Percentiles rank a stretch among this genome's conserved stretches.
These are phyloP conservation scores for Solanum infundibuliforme DNA, from an alignment of 257 asterid species.

Conservation along the genomic window DNA sequence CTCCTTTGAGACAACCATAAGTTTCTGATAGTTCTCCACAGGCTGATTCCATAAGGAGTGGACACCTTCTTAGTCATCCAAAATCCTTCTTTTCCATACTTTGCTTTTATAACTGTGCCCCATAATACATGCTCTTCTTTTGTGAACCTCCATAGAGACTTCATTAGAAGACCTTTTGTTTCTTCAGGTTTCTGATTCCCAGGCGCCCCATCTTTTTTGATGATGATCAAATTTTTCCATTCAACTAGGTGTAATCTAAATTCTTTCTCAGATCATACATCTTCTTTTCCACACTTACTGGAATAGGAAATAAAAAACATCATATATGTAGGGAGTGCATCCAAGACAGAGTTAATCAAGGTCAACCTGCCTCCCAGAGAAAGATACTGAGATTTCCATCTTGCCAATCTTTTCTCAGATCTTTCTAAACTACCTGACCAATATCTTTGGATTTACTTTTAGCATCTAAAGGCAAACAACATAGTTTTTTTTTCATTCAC, in stretches of 20 bases:
- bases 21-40: too few relatives aligned
- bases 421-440: not conserved
- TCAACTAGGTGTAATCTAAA: not conserved
- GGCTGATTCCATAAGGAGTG: too few relatives aligned
- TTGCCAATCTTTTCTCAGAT: not conserved
- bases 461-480: not conserved
- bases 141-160: not conserved
- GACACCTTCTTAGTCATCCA: too few relatives aligned
- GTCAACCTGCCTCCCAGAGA: not conserved
- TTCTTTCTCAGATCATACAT: not conserved
- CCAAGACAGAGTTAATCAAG: not conserved
- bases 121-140: not conserved
- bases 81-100: not conserved
- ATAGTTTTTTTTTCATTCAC: not conserved
- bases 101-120: not conserved
- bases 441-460: not conserved
- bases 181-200: not conserved
- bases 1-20: too few relatives aligned
- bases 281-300: not conserved
- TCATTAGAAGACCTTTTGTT: not conserved
- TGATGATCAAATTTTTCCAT: not conserved
- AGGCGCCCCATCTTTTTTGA: not conserved
- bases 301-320: not conserved
- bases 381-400: not conserved
- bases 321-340: not conserved